Conservation (phyloP, 495 filamentous ascomycete genomes). For the Penicillium ochrochloron region DNA sequence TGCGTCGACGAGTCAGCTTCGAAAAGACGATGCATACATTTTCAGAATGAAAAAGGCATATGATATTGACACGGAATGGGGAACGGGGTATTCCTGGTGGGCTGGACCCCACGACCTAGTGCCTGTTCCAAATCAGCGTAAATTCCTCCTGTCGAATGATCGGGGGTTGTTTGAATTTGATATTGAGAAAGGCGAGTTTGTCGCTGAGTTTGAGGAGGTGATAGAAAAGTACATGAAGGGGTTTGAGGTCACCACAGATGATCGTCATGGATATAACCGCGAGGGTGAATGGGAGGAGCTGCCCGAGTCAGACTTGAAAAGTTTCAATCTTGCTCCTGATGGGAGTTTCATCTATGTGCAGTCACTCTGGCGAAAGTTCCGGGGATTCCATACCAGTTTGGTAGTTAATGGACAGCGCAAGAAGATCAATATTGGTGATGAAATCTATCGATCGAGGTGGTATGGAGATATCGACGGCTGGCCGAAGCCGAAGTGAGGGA, state of each 20-base stretch:
- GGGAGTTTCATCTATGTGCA: conserved; percentile 36
- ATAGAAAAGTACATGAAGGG: conserved; percentile 31
- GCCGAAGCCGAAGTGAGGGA: conserved; percentile 31
- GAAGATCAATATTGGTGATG: conserved; percentile 32
- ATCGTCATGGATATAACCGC: conserved; percentile 31
- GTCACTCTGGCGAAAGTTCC: conserved; percentile 30
- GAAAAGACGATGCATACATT: conserved; percentile 19
- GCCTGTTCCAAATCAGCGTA: conserved; percentile 33
- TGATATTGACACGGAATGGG: conserved; percentile 34
- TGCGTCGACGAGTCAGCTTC: conserved; percentile 24
- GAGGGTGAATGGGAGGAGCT: conserved; percentile 29
- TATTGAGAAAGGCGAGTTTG: conserved; percentile 24
- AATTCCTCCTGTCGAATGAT: conserved; percentile 35
- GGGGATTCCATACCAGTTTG: conserved; percentile 33
- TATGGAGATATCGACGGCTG: conserved; percentile 37
- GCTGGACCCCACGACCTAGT: conserved; percentile 37
- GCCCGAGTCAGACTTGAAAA: conserved; percentile 34
- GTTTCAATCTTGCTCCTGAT: conserved; percentile 36
- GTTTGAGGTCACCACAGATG: conserved; percentile 34
- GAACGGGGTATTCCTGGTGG: conserved; percentile 34
- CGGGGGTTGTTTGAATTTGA: conserved; percentile 33
- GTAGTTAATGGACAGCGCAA: conserved; percentile 27
- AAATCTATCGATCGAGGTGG: conserved; percentile 39
- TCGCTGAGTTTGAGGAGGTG: conserved; percentile 20
- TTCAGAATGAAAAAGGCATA: conserved; percentile 24